Evolutionary conservation across 208 protist genomes (phyloP), one percentile per base, ranked within the genome.

Genomic region (Trichomonas tenax): DNA sequence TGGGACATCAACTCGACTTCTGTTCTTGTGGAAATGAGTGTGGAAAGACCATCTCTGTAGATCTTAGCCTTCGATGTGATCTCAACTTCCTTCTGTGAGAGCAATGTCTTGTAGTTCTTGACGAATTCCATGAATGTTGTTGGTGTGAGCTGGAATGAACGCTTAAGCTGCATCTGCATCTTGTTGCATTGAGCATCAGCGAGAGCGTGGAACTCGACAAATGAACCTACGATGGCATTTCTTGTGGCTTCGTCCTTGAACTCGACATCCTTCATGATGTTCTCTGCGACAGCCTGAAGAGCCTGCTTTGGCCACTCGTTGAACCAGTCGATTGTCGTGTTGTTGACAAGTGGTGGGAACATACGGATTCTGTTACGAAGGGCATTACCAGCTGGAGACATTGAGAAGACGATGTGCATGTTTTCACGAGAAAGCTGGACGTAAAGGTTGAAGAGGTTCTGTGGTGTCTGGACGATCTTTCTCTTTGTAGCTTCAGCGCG

Each of bases 281-380:
- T 97, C n/a, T 97, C 97, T 17, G 98, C 97, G 41, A 99, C 98
- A 97, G 99, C 98, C 95, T 98, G 98, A 58, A 99, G 98, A 82
- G 99, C 99, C 96, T 99, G 98, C 63, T 98, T 98, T 46, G 99
- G 99, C 99, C 99, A 99, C 93, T 98, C 98, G 72, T 98, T 97
- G 97, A 99, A 99, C 98, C 99, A 99, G 97, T 99, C 98, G 96
- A 99, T 99, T 45, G 98, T 99, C 9, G 98, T 99, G 97, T 98
- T 99, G 96, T 98, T 99, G 63, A 99, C 98, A 0, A 99, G 97
- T 46, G 98, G 98, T 2, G 99, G 99, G 97, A 99, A 99, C 98
- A 99, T 99, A n/a, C 99, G 98, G 48, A 99, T 98, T 45, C 99
- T 98, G 63, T 98, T 97, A 86, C 99, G 98, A 97, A 99, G 99